phyloP scores from a whole-genome alignment of 2,329 filamentous ascomycete genomes.

The Microcyclospora pomicola region DNA sequence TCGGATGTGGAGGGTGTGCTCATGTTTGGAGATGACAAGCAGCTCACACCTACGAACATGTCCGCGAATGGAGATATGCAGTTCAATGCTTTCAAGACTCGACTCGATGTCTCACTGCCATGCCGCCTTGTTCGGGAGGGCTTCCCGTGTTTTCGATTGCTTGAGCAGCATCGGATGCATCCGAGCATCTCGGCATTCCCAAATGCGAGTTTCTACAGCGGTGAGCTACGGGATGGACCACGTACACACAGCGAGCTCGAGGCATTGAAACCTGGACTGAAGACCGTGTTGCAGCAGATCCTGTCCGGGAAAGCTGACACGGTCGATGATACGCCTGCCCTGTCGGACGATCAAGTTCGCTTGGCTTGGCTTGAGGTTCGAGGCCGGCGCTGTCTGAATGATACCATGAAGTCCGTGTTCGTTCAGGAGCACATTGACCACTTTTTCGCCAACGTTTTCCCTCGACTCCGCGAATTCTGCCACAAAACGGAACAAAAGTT shows the following conservation, averaged over 20 bases:
- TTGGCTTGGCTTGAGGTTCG: slow-evolving; percentile 8
- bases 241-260: slow-evolving; percentile 3
- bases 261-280: slow-evolving; percentile 1
- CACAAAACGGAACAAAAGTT: slow-evolving; percentile 1
- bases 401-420: slow-evolving; percentile 1
- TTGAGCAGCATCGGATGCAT: slow-evolving; percentile 8
- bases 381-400: slow-evolving; percentile 1
- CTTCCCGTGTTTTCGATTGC: slow-evolving; percentile 4
- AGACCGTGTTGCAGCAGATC: slow-evolving; percentile 1
- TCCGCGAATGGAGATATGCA: slow-evolving; percentile 1
- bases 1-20: slow-evolving; percentile 4
- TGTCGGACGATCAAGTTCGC: slow-evolving; percentile 3
- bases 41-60: slow-evolving; percentile 8
- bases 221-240: slow-evolving; percentile 1
- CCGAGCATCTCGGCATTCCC: slow-evolving; percentile 3
- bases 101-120: slow-evolving; percentile 6
- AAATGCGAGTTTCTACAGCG: slow-evolving; percentile 5
- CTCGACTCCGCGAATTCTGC: slow-evolving; percentile 5
- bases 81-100: slow-evolving; percentile 8
- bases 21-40: slow-evolving; percentile 11
- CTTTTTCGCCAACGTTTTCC: slow-evolving; percentile 7
- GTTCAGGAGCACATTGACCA: slow-evolving; percentile 5
- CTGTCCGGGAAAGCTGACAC: neutral
- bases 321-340: neutral
- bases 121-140: slow-evolving; percentile 4